Evolutionary conservation across 2,329 filamentous ascomycete species (phyloP), one percentile per base, ranked within the genome.

Genomic region (Penicillium crustosum): DNA sequence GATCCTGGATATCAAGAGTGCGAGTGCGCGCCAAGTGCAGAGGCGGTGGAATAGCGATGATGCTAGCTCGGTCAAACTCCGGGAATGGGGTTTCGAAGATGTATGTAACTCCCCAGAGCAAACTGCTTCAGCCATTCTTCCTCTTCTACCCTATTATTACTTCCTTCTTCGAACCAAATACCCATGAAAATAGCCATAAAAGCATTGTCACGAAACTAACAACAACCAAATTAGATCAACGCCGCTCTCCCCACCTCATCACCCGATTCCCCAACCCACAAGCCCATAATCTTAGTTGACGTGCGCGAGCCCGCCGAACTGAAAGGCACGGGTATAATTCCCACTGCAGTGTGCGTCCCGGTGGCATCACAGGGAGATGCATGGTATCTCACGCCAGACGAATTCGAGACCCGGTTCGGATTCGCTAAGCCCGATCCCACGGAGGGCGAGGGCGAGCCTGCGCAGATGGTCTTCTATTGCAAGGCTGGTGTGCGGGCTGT

Each of bases 401-500:
- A 96, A 62, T 97, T 97, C 70, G 84, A 89, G 70, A 90, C 91
- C 59, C 79, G 88, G 17, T 93, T 91, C 75, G 93, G 91, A 4
- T 96, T 89, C 70, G 77, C 82, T 58, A 89, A 90, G 60, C 93
- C 88, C 0, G 67, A 68, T 2, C 79, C 78, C 59, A 80, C 84
- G 33, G 80, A 84, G 63, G 73, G 65, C 3, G 50, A 35, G 29
- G 50, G 41, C 5, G 41, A 53, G 23, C 50, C 50, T 23, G 66
- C 63, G 25, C 44, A 63, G 44, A 67, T 96, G 15, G 82, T 97
- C 4, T 94, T 97, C 69, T 97, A 96, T 75, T 99, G 94, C 78
- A 95, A 91, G 78, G 88, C 93, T 0, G 94, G 94, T 2, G 90
- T 97, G 62, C 82, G 94, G 71, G 91, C 90, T 66, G 80, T 82